Base-by-base conservation (phyloP, 2,329 filamentous ascomycete genomes). In the Colletotrichum horii region DNA sequence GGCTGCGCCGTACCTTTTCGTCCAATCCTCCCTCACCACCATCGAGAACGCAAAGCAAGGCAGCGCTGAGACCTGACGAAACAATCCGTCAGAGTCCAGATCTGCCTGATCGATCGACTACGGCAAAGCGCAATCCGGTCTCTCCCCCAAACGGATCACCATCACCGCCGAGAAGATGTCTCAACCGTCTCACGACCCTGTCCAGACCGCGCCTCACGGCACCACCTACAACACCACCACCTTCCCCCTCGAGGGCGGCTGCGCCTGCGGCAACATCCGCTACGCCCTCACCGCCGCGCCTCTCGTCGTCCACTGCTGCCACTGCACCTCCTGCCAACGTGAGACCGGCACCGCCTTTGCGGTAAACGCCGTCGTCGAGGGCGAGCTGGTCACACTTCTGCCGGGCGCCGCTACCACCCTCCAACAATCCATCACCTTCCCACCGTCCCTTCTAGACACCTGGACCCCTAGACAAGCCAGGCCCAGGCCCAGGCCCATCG, bases 221-320 rank as follows among this genome's bases (percentile, higher is more conserved):
- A 52, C 43, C 43, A 52, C n/a, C 19, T 11, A n/a, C 19, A 43
- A 43, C 9, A 52, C n/a, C 43, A 52, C 32, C 14, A 56, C 66
- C 52, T 76, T 78, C 78, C 69, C 82, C 76, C 79, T 86, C 76
- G 72, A 81, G 36, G 83, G 84, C 72, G 92, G 91, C 74, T 95
- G 94, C 82, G 90, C 91, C 68, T 95, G 93, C 82, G 92, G 92
- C 16, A 91, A 94, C 80, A 88, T 93, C 78, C 94, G 93, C 82
- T 93, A 94, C 82, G 84, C 92, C 15, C 87, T 91, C 36, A 91
- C 91, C 79, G 84, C 93, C 4, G 85, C 93, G n/a, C 82, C 87
- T 24, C 80, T 89, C 56, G 76, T 85, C 67, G 83, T 86, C 38
- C 84, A 89, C 79, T 86, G 84, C 83, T 89, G 87, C 80, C 85